These are phyloP conservation scores for Entomortierella lignicola DNA, from an alignment of 192 early-diverging fungal genomes.

Conservation along the genomic window DNA sequence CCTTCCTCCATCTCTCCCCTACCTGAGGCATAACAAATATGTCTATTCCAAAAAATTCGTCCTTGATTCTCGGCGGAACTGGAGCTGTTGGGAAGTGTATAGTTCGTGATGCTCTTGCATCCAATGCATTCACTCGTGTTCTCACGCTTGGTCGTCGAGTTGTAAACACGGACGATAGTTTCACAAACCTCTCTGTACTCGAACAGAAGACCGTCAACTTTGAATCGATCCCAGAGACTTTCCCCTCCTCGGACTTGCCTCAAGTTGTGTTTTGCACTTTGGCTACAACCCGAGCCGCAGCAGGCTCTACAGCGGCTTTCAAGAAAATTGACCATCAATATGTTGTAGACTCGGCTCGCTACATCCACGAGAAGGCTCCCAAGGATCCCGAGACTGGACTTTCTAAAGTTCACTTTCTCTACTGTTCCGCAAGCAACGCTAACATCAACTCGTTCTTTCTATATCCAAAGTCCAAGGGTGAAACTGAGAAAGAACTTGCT, in stretches of 20 bases:
- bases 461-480: constrained; percentile 80
- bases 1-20: background rate
- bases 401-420: constrained; percentile 62
- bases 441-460: constrained; percentile 71
- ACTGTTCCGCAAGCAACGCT: constrained; percentile 64
- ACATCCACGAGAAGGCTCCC: constrained; percentile 65
- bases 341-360: constrained; percentile 72
- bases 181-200: constrained; percentile 22
- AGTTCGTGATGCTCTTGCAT: constrained; percentile 63
- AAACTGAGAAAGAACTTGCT: constrained; percentile 76
- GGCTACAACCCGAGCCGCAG: constrained; percentile 74
- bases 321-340: constrained; percentile 85
- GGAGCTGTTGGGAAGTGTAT: constrained; percentile 72
- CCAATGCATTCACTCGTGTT: constrained; percentile 60
- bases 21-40: background rate
- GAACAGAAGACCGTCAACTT: constrained; percentile 80
- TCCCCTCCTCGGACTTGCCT: constrained; percentile 24
- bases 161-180: constrained; percentile 20
- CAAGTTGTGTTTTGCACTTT: constrained; percentile 76
- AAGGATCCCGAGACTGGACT: constrained; percentile 22
- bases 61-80: constrained; percentile 56
- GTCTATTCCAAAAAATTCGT: constrained; percentile 39
- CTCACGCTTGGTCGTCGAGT: constrained; percentile 65
- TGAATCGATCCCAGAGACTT: constrained; percentile 69
- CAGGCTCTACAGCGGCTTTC: constrained; percentile 75